These are phyloP conservation scores for Geranium incanum DNA, from an alignment of 441 rosid genomes.

Conservation along the genomic window DNA sequence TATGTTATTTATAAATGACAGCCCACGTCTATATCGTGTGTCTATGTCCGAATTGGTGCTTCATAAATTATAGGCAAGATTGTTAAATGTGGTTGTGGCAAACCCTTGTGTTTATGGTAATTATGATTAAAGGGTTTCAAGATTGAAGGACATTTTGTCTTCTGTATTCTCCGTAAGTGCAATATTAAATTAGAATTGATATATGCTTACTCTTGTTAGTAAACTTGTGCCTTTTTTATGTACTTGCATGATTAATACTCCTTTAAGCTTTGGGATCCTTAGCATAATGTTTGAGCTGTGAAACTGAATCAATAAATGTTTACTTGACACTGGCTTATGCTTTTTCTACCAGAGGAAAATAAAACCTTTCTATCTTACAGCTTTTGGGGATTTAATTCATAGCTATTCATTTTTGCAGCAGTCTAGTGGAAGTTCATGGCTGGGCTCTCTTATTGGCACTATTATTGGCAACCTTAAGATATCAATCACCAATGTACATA, in stretches of 20 bases:
- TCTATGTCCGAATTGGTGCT: too few relatives aligned
- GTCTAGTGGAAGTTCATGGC: constrained; percentile 80
- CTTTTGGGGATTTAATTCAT: constrained; percentile 11
- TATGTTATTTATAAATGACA: too few relatives aligned
- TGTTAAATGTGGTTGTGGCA: neutral
- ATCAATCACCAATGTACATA: constrained; percentile 93
- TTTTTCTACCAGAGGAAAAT: constrained; percentile 4
- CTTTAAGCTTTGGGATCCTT: neutral
- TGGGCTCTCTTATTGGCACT: constrained; percentile 85
- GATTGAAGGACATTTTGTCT: neutral
- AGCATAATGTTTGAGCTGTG: too few relatives aligned
- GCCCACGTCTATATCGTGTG: too few relatives aligned
- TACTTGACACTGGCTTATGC: neutral
- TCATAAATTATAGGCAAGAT: too few relatives aligned
- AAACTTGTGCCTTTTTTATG: neutral
- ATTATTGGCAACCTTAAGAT: constrained; percentile 95
- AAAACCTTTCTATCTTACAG: neutral
- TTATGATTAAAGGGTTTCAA: neutral
- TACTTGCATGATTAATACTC: neutral
- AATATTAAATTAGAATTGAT: neutral
- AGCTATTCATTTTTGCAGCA: constrained; percentile 40
- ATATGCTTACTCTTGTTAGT: neutral
- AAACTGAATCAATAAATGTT: neutral
- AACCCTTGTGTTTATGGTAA: neutral
- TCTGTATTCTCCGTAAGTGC: neutral